A percentile compares a stretch with the other conserved stretches of the same genome.
phyloP scores from a whole-genome alignment of 225 moss, liverwort and hornwort species.

The Sphagnum tenellum region DNA sequence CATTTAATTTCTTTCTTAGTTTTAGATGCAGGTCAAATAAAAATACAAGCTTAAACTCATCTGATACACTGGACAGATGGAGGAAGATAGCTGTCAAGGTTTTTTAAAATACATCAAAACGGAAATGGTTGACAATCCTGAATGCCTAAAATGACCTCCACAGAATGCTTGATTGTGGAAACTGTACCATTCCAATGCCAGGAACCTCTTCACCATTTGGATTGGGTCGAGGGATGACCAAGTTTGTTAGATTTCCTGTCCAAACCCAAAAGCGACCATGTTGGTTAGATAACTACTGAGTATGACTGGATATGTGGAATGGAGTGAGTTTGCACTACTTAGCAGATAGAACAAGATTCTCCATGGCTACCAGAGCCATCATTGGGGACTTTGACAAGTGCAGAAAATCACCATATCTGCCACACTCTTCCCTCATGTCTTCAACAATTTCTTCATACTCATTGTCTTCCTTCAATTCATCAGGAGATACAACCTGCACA shows the following conservation, averaged over 20 bases:
- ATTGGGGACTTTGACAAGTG: background rate
- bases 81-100: background rate
- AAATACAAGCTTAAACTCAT: background rate
- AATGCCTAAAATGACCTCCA: too few relatives aligned
- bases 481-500: slow-evolving; percentile 71
- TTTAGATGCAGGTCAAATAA: background rate
- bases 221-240: slow-evolving; percentile 32
- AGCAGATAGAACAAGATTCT: background rate
- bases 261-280: background rate
- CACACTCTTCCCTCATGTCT: slow-evolving; percentile 93
- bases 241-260: slow-evolving; percentile 20
- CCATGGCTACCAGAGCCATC: background rate
- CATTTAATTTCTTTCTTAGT: background rate
- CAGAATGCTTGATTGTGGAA: too few relatives aligned
- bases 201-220: slow-evolving; percentile 21
- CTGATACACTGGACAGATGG: background rate
- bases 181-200: slow-evolving; percentile 32
- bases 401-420: slow-evolving; percentile 62
- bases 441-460: slow-evolving; percentile 88
- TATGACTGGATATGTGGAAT: background rate
- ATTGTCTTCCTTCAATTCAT: slow-evolving; percentile 73
- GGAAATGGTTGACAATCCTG: too few relatives aligned
- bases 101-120: too few relatives aligned
- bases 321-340: background rate
- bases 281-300: too few relatives aligned